Conservation (phyloP, 176 grass and related monocot species). For the Alopecurus myosuroides region DNA sequence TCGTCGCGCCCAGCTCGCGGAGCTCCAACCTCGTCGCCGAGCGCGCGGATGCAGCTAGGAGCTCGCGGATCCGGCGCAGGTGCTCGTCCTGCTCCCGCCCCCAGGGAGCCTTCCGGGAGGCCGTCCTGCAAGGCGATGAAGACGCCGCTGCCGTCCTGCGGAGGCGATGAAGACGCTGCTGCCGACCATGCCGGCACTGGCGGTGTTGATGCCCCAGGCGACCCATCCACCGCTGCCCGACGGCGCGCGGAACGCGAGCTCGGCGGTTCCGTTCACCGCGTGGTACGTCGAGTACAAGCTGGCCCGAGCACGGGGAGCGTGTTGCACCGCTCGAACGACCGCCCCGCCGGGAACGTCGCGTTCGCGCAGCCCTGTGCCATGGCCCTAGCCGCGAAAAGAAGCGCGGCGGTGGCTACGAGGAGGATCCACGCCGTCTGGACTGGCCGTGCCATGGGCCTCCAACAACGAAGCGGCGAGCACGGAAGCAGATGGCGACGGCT, state of each 20-base stretch:
- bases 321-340: slow-evolving; percentile 45
- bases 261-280: slow-evolving; percentile 37
- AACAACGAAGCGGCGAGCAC: too few species aligned
- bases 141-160: slow-evolving; percentile 20
- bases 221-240: slow-evolving; percentile 43
- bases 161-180: slow-evolving; percentile 64
- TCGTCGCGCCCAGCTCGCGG: too few species aligned
- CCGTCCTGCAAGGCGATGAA: too few species aligned
- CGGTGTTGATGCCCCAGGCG: slow-evolving; percentile 81
- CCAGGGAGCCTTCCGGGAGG: too few species aligned
- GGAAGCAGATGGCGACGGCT: too few species aligned
- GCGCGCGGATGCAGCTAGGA: too few species aligned
- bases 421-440: not conserved
- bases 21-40: too few species aligned
- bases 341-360: slow-evolving; percentile 45
- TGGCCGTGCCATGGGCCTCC: slow-evolving; percentile 24
- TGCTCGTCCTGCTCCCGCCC: too few species aligned
- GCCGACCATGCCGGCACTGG: slow-evolving; percentile 38
- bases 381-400: not conserved
- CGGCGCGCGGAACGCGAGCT: slow-evolving; percentile 67
- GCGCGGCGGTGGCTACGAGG: not conserved
- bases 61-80: too few species aligned
- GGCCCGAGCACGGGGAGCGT: slow-evolving; percentile 50
- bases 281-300: slow-evolving; percentile 78
- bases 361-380: slow-evolving; percentile 20